Percentiles rank a stretch among this genome's conserved stretches.
Evolutionary conservation across 2,329 filamentous ascomycete species (phyloP).

Genomic region (Colletotrichum endophyticum): DNA sequence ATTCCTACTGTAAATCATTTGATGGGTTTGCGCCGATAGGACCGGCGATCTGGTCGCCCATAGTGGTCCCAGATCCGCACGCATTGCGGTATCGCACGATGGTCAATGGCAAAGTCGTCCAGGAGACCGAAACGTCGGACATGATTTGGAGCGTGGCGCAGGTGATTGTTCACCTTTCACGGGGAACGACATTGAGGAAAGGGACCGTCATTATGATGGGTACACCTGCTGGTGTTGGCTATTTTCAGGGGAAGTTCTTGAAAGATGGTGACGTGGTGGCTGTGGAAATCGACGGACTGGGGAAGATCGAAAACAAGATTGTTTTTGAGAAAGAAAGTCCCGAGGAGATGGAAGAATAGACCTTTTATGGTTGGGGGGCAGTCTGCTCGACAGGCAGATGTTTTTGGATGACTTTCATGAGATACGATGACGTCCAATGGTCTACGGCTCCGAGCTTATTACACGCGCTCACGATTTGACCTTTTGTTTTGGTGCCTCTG

Average conservation of each 20-base stretch:
- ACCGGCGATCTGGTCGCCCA: slow-evolving; percentile 34
- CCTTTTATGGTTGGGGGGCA: neutral
- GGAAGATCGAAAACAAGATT: slow-evolving; percentile 32
- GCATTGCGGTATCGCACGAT: slow-evolving; percentile 22
- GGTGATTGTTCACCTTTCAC: slow-evolving; percentile 46
- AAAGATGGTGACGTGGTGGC: slow-evolving; percentile 37
- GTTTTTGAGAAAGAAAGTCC: slow-evolving; percentile 27
- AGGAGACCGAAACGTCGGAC: slow-evolving; percentile 43
- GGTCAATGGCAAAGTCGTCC: slow-evolving; percentile 51
- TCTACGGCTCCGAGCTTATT: neutral
- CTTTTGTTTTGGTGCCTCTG: no score
- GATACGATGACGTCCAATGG: neutral
- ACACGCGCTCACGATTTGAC: neutral
- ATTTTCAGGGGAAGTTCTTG: slow-evolving; percentile 35
- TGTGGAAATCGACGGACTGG: slow-evolving; percentile 32
- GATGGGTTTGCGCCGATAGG: slow-evolving; percentile 59
- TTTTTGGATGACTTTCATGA: neutral
- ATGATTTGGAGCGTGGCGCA: slow-evolving; percentile 49
- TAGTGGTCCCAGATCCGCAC: slow-evolving; percentile 28
- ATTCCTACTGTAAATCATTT: slow-evolving; percentile 55
- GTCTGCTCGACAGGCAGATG: neutral
- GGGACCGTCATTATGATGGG: slow-evolving; percentile 56
- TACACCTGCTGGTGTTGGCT: slow-evolving; percentile 45
- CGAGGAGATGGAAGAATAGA: neutral
- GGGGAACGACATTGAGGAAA: slow-evolving; percentile 48